Conservation (phyloP, 371 early-diverging fungal species). For the Actinomortierella ambigua region DNA sequence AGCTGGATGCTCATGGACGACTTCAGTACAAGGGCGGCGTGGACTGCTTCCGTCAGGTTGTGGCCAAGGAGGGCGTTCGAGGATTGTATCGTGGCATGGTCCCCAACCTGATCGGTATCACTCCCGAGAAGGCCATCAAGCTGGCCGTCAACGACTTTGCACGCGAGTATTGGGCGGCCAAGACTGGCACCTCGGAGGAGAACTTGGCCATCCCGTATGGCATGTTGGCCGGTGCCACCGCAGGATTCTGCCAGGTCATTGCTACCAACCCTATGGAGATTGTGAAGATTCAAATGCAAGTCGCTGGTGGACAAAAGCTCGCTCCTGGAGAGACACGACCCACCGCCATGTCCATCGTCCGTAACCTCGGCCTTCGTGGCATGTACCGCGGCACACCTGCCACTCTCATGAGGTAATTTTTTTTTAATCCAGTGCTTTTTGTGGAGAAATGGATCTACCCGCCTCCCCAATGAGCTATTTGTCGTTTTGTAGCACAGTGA, state of each 20-base stretch:
- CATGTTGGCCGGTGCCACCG: constrained; percentile 86
- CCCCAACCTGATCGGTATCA: constrained; percentile 82
- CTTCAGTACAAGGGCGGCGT: constrained; percentile 49
- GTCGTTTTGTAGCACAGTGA: too few species aligned
- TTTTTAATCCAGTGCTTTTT: not conserved
- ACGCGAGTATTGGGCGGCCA: constrained; percentile 71
- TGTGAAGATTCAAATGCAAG: constrained; percentile 96
- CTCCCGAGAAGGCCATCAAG: constrained; percentile 99
- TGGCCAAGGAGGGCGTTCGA: constrained; percentile 71
- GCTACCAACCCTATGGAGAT: constrained; percentile 98
- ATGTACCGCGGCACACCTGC: constrained; percentile 96
- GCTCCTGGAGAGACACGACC: constrained; percentile 63
- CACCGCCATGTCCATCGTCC: constrained; percentile 90
- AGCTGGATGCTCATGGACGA: constrained; percentile 35
- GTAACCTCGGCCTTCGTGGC: constrained; percentile 89
- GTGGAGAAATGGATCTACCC: too few species aligned
- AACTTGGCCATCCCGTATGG: constrained; percentile 84
- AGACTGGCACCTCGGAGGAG: constrained; percentile 31
- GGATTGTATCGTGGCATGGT: constrained; percentile 83
- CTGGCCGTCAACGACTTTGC: constrained; percentile 96
- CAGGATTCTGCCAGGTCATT: constrained; percentile 94
- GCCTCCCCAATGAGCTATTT: too few species aligned
- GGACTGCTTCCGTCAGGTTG: constrained; percentile 76
- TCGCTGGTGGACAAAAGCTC: constrained; percentile 80
- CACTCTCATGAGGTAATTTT: constrained; percentile 72